A percentile compares a stretch with the other conserved stretches of the same genome.
These are phyloP conservation scores for Eutrema salsugineum DNA, from an alignment of 441 rosid species.

Conservation along the genomic window DNA sequence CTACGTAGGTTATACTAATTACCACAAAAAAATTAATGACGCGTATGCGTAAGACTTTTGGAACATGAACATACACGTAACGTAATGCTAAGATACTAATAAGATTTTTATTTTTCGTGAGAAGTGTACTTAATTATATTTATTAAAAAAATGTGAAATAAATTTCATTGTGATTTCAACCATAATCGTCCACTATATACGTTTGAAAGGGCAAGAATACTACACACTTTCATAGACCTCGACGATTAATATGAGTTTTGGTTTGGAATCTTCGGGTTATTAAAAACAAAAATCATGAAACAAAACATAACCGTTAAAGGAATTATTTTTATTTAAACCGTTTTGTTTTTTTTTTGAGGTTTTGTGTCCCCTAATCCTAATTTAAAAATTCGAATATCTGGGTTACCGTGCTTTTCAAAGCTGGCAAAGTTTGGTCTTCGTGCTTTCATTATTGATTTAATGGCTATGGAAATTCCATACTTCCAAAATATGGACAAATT, in stretches of 20 bases:
- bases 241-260: no score
- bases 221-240: no score
- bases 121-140: neutral
- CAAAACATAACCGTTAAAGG: neutral
- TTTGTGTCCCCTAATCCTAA: neutral
- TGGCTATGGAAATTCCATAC: no score
- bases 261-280: neutral
- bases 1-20: neutral
- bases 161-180: neutral
- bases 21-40: neutral
- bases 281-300: neutral
- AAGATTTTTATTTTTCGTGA: neutral
- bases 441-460: no score
- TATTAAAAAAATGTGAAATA: no score
- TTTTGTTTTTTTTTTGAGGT: neutral
- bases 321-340: neutral
- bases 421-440: neutral
- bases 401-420: neutral
- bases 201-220: neutral
- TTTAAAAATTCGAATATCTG: neutral
- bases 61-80: neutral
- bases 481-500: no score
- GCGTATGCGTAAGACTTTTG: neutral
- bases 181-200: no score
- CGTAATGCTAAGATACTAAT: neutral